Conservation (phyloP, 176 grass and related monocot genomes). For the Lolium perenne region DNA sequence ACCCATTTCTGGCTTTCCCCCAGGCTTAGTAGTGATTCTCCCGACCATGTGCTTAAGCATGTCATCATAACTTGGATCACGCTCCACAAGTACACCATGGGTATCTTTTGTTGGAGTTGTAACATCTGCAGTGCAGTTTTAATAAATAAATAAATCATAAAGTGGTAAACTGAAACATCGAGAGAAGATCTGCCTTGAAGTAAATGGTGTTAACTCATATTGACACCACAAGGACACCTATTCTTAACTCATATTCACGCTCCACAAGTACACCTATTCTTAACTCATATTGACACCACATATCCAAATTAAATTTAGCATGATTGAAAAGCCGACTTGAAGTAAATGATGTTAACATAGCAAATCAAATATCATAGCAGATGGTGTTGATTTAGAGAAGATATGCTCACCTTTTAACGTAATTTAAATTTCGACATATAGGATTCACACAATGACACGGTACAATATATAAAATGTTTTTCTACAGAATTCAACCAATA, state of each 20-base stretch:
- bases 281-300: not conserved
- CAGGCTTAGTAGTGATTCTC: conserved; percentile 86
- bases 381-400: not conserved
- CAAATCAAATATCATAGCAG: not conserved
- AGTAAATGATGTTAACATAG: not conserved
- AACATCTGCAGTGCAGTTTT: conserved; percentile 50
- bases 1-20: conserved; percentile 89
- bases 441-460: not conserved
- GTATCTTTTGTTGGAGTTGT: conserved; percentile 40
- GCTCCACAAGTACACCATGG: conserved; percentile 61
- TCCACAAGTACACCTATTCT: too few relatives aligned
- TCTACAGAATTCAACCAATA: not conserved
- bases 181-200: too few relatives aligned
- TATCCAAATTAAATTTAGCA: conserved; percentile 10
- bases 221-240: too few relatives aligned
- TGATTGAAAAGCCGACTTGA: not conserved
- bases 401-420: not conserved
- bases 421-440: not conserved
- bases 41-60: conserved; percentile 96
- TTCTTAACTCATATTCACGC: too few relatives aligned
- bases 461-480: not conserved
- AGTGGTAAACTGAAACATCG: too few relatives aligned
- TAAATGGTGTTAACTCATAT: too few relatives aligned
- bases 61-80: conserved; percentile 86
- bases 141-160: not conserved